These are phyloP conservation scores for Blastobotrys apis DNA, from an alignment of 1,139 yeast genomes.

Conservation along the genomic window DNA sequence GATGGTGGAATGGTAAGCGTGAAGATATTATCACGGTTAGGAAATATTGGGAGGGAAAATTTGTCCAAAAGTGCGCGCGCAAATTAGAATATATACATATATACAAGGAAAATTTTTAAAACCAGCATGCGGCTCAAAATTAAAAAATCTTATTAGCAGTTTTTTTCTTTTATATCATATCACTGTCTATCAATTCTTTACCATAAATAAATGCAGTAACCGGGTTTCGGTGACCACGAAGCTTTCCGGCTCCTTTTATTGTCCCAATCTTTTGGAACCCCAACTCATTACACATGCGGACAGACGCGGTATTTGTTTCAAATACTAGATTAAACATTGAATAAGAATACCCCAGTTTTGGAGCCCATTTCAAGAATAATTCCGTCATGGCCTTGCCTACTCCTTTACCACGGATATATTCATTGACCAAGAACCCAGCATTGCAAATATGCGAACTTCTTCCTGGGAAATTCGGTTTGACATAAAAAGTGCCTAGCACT, in stretches of 20 bases:
- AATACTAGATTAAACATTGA: slow-evolving; percentile 81
- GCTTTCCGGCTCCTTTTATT: slow-evolving; percentile 76
- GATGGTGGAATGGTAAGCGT: not conserved
- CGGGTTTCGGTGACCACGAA: slow-evolving; percentile 77
- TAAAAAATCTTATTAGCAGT: too few species aligned
- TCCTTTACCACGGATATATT: slow-evolving; percentile 87
- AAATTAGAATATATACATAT: too few species aligned
- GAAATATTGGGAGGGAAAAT: too few species aligned
- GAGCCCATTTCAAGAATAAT: slow-evolving; percentile 87
- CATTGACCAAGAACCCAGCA: slow-evolving; percentile 82
- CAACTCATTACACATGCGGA: slow-evolving; percentile 70
- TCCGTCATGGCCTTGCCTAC: slow-evolving; percentile 82
- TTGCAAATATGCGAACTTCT: slow-evolving; percentile 91
- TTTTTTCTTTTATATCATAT: too few species aligned
- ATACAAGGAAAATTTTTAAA: too few species aligned
- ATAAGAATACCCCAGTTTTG: slow-evolving; percentile 78
- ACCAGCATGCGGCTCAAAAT: too few species aligned
- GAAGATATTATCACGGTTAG: not conserved
- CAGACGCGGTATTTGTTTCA: slow-evolving; percentile 80
- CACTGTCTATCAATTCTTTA: slow-evolving; percentile 47
- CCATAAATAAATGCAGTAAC: slow-evolving; percentile 79
- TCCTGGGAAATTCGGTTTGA: slow-evolving; percentile 90
- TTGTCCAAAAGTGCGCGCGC: too few species aligned
- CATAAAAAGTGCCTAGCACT: slow-evolving; percentile 77
- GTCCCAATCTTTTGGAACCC: slow-evolving; percentile 76